These are phyloP conservation scores for Debaryomyces fabryi DNA, from an alignment of 1,139 yeast genomes.

Conservation along the genomic window DNA sequence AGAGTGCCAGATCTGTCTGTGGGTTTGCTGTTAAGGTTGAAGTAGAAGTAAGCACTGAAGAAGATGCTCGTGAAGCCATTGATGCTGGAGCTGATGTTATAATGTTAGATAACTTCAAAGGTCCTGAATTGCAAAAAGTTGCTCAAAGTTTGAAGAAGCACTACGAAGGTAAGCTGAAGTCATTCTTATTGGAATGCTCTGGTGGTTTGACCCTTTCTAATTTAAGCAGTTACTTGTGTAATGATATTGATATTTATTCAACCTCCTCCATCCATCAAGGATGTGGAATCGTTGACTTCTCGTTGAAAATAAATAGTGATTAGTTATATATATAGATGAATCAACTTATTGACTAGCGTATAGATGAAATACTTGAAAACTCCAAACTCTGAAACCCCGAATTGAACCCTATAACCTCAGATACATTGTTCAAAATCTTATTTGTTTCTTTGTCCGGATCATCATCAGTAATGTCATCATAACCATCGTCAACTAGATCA, in stretches of 20 bases:
- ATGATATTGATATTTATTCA: constrained; percentile 86
- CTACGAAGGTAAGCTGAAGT: constrained; percentile 53
- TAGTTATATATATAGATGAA: constrained; percentile 7
- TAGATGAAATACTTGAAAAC: constrained; percentile 42
- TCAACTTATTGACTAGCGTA: constrained; percentile 25
- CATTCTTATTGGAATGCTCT: constrained; percentile 81
- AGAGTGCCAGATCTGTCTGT: constrained; percentile 73
- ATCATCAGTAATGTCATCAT: constrained; percentile 8
- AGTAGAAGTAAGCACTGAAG: constrained; percentile 84
- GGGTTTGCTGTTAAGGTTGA: constrained; percentile 92
- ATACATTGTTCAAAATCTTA: constrained; percentile 37
- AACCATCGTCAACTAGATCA: constrained; percentile 8
- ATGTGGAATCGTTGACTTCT: constrained; percentile 75
- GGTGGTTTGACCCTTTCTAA: constrained; percentile 84
- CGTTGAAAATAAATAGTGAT: constrained; percentile 65
- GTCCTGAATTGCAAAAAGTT: constrained; percentile 64
- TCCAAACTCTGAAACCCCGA: constrained; percentile 46
- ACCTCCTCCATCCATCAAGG: constrained; percentile 97
- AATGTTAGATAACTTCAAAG: constrained; percentile 88
- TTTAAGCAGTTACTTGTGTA: constrained; percentile 64
- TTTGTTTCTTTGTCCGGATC: constrained; percentile 24
- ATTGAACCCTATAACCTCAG: constrained; percentile 46
- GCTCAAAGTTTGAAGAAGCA: constrained; percentile 63
- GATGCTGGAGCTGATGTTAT: constrained; percentile 94
- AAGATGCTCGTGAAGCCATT: constrained; percentile 89